phyloP scores from a whole-genome alignment of 208 protist genomes.

The Crithidia expoeki region DNA sequence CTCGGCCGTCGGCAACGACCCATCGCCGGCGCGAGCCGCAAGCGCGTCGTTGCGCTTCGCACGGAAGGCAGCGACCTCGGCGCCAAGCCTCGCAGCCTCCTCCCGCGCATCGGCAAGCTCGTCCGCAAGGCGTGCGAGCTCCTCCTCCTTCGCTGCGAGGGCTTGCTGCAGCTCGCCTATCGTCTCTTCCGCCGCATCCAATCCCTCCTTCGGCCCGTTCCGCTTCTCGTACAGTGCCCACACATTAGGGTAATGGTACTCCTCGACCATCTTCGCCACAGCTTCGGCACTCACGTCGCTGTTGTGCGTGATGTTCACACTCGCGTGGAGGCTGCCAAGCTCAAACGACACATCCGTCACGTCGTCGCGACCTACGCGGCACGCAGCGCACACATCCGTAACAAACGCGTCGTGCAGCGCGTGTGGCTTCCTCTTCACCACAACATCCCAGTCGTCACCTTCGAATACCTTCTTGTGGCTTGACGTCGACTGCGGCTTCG shows the following conservation, averaged over 20 bases:
- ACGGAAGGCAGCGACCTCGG: too few relatives aligned
- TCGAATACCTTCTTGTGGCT: conserved; percentile 46
- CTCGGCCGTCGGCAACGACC: too few relatives aligned
- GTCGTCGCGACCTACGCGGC: conserved; percentile 43
- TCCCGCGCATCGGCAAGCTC: too few relatives aligned
- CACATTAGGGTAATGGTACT: too few relatives aligned
- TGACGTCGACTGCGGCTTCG: conserved; percentile 29
- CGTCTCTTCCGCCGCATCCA: background rate
- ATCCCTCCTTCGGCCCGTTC: too few relatives aligned
- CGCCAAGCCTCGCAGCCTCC: too few relatives aligned
- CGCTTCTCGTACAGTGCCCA: too few relatives aligned
- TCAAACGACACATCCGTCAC: conserved; percentile 39
- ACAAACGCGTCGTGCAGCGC: conserved; percentile 44
- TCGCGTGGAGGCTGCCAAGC: conserved; percentile 38
- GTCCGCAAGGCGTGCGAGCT: background rate
- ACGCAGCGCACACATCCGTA: conserved; percentile 36
- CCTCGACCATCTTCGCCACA: too few relatives aligned
- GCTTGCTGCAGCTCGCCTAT: background rate
- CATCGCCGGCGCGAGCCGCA: too few relatives aligned
- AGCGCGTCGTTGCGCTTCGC: too few relatives aligned
- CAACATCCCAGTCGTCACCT: conserved; percentile 44
- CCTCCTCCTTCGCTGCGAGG: background rate
- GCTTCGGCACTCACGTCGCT: too few relatives aligned
- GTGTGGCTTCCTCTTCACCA: conserved; percentile 32
- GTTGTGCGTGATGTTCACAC: too few relatives aligned